Evolutionary conservation across 345 rosid species (phyloP), one percentile per base, ranked within the genome.

Genomic region (Conringia planisiliqua): DNA sequence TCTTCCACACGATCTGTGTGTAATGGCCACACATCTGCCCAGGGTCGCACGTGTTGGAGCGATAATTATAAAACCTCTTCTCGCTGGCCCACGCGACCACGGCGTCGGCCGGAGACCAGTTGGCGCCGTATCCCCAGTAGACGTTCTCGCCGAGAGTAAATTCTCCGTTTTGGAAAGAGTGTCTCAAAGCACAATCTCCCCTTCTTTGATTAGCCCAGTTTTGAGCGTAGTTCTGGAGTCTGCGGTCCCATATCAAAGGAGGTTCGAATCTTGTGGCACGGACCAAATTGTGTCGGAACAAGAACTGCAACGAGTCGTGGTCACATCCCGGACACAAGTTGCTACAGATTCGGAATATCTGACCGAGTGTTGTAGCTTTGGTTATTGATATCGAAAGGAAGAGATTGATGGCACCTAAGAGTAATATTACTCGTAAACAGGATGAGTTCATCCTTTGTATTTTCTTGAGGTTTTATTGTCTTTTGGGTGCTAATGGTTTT

Each of bases 1-100:
- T 81, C 72, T 78, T 83, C 98, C 98, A 94, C 65, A 91, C 89
- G 27, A 91, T 82, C 56, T 94, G 98, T 1, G 97, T 94, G 80
- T 87, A 94, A 71, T 91, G 97, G 12, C 97, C 91, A 71, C 98
- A 94, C 84, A 85, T 80, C 29, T 91, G 78, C 0, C 95, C 91
- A 22, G n/a, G 60, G 68, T 70, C 72, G 63, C 97, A 94, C 18
- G 80, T 8, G 74, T 91, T 91, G 9, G 80, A 67, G 1, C 47
- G 71, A 42, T 94, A 91, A 38, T 77, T 42, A 36, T 91, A 94
- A 44, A 82, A 88, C 80, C 83, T 89, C 84, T 88, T 87, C 78
- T 94, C 97, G 26, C 64, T 84, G 0, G 90, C 89, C 98, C 97
- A 91, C 2, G 81, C 82, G 11, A 70, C 24, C 43, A 91, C 97